Evolutionary conservation across 2,329 filamentous ascomycete genomes (phyloP).

Genomic region (Thelonectria discophora): DNA sequence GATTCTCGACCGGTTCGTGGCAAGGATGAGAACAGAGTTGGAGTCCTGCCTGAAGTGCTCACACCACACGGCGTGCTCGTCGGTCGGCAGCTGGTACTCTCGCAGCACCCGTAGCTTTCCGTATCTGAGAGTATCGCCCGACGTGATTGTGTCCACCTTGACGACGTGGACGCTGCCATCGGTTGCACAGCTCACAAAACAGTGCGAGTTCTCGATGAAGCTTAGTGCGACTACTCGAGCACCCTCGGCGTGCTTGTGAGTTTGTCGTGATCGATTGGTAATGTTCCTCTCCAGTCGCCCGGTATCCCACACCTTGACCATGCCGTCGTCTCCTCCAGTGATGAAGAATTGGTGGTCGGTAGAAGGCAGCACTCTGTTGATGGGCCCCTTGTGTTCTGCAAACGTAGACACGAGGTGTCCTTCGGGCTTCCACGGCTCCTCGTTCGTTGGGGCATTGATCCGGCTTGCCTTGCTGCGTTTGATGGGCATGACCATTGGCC

Average conservation of each 20-base stretch:
- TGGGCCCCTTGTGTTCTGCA: constrained; percentile 82
- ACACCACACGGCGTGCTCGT: constrained; percentile 86
- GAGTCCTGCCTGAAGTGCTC: constrained; percentile 89
- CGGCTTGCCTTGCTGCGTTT: constrained; percentile 63
- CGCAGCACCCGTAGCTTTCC: constrained; percentile 79
- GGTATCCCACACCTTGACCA: constrained; percentile 93
- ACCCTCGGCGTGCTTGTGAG: constrained; percentile 77
- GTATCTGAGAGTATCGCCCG: constrained; percentile 71
- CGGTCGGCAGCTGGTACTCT: constrained; percentile 78
- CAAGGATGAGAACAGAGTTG: constrained; percentile 83
- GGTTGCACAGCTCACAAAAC: constrained; percentile 88
- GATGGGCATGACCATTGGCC: constrained; percentile 79
- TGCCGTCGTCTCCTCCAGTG: constrained; percentile 90
- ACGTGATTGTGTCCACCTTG: constrained; percentile 69
- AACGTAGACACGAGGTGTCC: constrained; percentile 88
- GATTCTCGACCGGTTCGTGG: constrained; percentile 85
- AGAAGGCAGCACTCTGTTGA: constrained; percentile 83
- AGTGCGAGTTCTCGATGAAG: constrained; percentile 93
- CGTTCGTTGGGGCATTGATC: constrained; percentile 54
- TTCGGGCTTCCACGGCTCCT: constrained; percentile 78
- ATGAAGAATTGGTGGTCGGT: constrained; percentile 96
- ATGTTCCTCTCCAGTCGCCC: constrained; percentile 90
- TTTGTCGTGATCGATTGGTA: constrained; percentile 85
- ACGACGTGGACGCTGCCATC: constrained; percentile 93
- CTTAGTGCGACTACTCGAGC: constrained; percentile 82